Base-by-base conservation (phyloP, 2,329 filamentous ascomycete genomes). In the Fusarium sororula region DNA sequence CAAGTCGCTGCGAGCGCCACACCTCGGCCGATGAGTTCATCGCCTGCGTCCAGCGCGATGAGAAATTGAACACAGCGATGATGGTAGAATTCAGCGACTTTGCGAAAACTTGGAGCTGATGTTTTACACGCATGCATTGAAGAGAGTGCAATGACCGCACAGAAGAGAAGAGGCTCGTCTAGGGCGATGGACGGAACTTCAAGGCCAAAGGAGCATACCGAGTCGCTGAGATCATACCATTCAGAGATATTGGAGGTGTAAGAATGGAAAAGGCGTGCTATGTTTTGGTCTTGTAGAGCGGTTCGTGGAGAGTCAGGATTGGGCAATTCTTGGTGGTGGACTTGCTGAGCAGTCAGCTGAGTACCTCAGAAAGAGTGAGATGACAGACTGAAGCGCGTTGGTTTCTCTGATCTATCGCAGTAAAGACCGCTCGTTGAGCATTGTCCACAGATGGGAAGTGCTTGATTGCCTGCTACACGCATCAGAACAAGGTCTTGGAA, bases 141-240 rank as follows among this genome's bases (percentile, higher is more conserved):
- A 6, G 86, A 81, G 44, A 87, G 79, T 5, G 85, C 85, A 41
- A 87, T 79, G 17, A 85, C 75, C 3, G 85, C 84, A 51, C 80
- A 82, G 72, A 87, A 84, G 5, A 87, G 77, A 1, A 87, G 77
- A 3, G 83, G 76, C 41, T 81, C 83, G 4, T 82, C 78, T 15
- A 86, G 75, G 2, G 85, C 83, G 14, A 80, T 64, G 10, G 70
- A 58, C 1, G 85, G 82, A 1, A 87, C 81, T 1, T 75, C 45
- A 7, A 75, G 80, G 11, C 75, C 78, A 39, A 87, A 87, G 8
- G 78, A 72, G 2, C 74, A 77, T 5, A 73, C 58, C 2, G 77
- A 63, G 63, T 87, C 85, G 51, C 83, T 85, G 13, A 87, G 80
- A 57, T 87, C 85, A 71, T 87, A 87, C 85, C 85, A 87, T 5